Percentiles rank a stretch among this genome's conserved stretches.
These are phyloP conservation scores for Globisporangium abappressorium DNA, from an alignment of 352 stramenopile genomes.

Conservation along the genomic window DNA sequence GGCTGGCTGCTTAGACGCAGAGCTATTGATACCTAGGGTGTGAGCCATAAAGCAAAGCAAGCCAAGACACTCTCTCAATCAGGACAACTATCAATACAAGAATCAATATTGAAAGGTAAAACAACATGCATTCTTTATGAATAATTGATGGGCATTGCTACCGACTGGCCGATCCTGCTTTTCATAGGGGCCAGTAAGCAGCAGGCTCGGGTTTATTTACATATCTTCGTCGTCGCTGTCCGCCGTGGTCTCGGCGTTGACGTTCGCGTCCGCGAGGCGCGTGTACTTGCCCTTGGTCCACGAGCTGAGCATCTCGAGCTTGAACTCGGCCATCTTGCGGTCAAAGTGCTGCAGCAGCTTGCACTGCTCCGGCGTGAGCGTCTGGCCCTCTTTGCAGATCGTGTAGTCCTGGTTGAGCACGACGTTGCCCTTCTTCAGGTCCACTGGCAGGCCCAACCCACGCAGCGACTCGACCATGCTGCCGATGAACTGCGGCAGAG, in stretches of 20 bases:
- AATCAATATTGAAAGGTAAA: neutral
- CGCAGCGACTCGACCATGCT: conserved; percentile 97
- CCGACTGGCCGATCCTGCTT: neutral
- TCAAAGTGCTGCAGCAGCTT: conserved; percentile 94
- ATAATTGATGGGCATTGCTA: conserved; percentile 13
- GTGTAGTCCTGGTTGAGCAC: conserved; percentile 90
- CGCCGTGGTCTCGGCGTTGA: conserved; percentile 15
- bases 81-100: neutral
- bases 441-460: conserved; percentile 93
- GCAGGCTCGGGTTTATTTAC: conserved; percentile 20
- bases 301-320: conserved; percentile 72
- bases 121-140: conserved; percentile 24
- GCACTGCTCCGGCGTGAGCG: conserved; percentile 93
- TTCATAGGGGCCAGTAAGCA: neutral
- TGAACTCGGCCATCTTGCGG: conserved; percentile 86
- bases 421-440: conserved; percentile 95
- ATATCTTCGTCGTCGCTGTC: conserved; percentile 33
- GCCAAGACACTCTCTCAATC: neutral
- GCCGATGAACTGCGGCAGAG: conserved; percentile 92
- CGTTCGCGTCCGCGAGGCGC: conserved; percentile 50
- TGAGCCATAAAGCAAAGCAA: neutral
- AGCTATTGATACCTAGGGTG: neutral
- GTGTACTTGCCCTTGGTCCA: conserved; percentile 80
- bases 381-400: conserved; percentile 94
- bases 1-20: conserved; percentile 24